A percentile compares a stretch with the other conserved stretches of the same genome.
These are phyloP conservation scores for Ophiostoma australiae DNA, from an alignment of 2,329 filamentous ascomycete genomes.

Conservation along the genomic window DNA sequence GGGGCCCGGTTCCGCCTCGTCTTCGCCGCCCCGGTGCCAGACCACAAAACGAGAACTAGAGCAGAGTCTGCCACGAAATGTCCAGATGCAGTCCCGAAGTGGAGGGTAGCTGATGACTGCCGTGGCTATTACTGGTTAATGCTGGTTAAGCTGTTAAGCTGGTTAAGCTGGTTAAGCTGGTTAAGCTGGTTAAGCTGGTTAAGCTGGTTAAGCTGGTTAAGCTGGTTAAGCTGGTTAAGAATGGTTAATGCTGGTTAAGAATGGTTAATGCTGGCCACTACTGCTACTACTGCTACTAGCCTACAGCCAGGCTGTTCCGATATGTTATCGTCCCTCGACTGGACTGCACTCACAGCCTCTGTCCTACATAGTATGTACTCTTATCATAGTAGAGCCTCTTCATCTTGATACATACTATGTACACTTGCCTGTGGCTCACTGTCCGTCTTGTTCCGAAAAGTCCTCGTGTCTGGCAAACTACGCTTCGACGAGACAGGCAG, in stretches of 20 bases:
- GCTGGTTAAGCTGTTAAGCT: no score
- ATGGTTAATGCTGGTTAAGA: no score
- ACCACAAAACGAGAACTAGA: not conserved
- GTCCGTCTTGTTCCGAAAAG: conserved; percentile 23
- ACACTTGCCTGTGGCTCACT: not conserved
- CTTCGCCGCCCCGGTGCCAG: conserved; percentile 12
- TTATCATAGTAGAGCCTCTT: no score
- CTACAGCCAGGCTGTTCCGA: not conserved
- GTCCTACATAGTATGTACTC: no score
- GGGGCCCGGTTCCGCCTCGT: conserved; percentile 15
- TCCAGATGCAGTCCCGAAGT: conserved; percentile 1
- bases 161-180: no score
- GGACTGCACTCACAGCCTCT: no score
- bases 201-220: no score
- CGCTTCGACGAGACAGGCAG: not conserved
- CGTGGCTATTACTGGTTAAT: not conserved
- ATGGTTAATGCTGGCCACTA: not conserved
- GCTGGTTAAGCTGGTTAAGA: no score
- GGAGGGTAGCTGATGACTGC: not conserved
- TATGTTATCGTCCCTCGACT: conserved; percentile 8
- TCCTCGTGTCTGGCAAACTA: conserved; percentile 20
- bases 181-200: no score
- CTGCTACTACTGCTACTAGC: not conserved
- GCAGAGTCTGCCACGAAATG: no score
- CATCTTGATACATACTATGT: no score